A percentile compares a stretch with the other conserved stretches of the same genome.
phyloP scores from a whole-genome alignment of 2,329 filamentous ascomycete genomes.

The Aspergillus alliaceus region DNA sequence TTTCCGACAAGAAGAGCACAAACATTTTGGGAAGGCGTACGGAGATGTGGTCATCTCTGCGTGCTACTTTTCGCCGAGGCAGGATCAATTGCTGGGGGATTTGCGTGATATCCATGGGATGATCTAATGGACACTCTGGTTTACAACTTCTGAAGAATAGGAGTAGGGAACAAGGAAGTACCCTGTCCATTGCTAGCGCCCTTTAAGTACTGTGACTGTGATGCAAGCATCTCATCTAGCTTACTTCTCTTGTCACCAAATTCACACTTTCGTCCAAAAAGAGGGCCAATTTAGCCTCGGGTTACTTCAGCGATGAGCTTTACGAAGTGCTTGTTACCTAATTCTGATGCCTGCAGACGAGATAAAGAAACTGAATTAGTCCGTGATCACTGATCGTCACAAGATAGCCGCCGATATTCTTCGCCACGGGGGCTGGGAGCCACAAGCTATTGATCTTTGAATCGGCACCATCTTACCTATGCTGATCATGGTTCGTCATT shows the following conservation, averaged over 20 bases:
- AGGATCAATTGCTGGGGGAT: background rate
- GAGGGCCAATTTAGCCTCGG: too few species aligned
- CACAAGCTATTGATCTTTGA: background rate
- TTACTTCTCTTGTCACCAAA: too few species aligned
- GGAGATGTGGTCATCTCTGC: background rate
- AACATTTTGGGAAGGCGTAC: conserved; percentile 29
- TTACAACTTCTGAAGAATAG: background rate
- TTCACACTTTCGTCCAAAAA: too few species aligned
- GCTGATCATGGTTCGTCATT: background rate
- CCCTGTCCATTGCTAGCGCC: background rate
- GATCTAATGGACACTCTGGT: background rate
- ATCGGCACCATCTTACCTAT: background rate
- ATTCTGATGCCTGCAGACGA: background rate
- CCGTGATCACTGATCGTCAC: background rate
- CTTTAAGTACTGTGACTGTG: background rate
- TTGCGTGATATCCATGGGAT: background rate
- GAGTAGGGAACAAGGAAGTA: background rate
- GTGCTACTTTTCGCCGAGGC: background rate
- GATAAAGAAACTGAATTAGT: background rate
- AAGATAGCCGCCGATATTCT: background rate
- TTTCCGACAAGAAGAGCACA: conserved; percentile 27
- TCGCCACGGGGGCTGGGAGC: background rate
- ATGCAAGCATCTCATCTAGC: too few species aligned
- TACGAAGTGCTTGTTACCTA: background rate
- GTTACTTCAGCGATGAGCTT: background rate